Conservation (phyloP, 495 filamentous ascomycete species). For the Penicillium herquei region DNA sequence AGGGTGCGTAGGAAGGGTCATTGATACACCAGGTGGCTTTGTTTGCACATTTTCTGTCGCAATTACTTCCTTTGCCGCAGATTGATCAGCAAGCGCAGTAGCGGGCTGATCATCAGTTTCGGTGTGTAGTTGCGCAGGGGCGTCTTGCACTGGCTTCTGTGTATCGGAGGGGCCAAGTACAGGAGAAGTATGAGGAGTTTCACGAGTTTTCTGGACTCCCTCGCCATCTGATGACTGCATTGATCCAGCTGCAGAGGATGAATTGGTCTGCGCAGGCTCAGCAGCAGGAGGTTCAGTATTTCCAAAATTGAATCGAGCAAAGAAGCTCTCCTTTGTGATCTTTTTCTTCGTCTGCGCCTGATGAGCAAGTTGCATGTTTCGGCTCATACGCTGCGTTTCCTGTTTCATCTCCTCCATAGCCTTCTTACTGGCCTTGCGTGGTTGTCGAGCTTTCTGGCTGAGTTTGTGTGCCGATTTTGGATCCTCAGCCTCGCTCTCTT, state of each 20-base stretch:
- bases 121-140: slow-evolving; percentile 4
- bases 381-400: slow-evolving; percentile 86
- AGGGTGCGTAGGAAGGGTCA: not conserved
- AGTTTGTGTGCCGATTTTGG: slow-evolving; percentile 56
- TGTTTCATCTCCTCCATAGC: slow-evolving; percentile 92
- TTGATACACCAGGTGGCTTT: not conserved
- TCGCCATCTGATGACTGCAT: slow-evolving; percentile 52
- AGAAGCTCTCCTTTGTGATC: slow-evolving; percentile 78
- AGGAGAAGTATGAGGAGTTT: slow-evolving; percentile 54
- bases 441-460: slow-evolving; percentile 63
- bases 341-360: slow-evolving; percentile 90
- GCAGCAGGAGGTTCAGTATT: slow-evolving; percentile 29
- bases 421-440: slow-evolving; percentile 91
- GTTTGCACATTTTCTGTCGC: not conserved
- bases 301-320: slow-evolving; percentile 79
- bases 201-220: slow-evolving; percentile 30
- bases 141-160: slow-evolving; percentile 21
- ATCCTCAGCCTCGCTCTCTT: slow-evolving; percentile 53
- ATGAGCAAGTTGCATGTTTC: slow-evolving; percentile 89
- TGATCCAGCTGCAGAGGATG: slow-evolving; percentile 42
- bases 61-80: not conserved
- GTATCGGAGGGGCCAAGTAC: slow-evolving; percentile 23
- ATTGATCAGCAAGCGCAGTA: not conserved
- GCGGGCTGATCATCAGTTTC: not conserved
- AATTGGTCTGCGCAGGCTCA: slow-evolving; percentile 27